Evolutionary conservation across 164 flowering plant genomes (phyloP), one percentile per base, ranked within the genome.

Genomic region (Hamamelis virginiana): DNA sequence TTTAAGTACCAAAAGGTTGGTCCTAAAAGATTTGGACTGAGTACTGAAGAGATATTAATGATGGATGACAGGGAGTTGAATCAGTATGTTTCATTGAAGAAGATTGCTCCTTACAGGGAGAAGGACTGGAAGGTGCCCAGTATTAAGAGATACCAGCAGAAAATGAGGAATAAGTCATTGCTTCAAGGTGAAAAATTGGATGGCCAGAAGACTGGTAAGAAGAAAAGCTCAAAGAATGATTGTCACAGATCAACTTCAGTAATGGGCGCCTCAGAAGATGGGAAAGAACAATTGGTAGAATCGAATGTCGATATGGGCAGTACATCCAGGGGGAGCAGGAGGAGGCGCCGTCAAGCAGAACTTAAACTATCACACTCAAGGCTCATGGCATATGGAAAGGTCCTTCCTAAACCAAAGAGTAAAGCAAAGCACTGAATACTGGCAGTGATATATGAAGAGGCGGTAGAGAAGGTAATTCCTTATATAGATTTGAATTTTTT

Each of bases 51-150:
- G 72, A 57, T 93, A n/a, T 59, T 93, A n/a, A 19, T 33, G 74
- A n/a, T 83, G 76, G 94, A 93, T 69, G 97, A 91, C 27, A 84
- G 78, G 71, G 98, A n/a, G n/a, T n/a, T n/a, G n/a, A n/a, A n/a
- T n/a, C n/a, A n/a, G n/a, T n/a, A n/a, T n/a, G n/a, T n/a, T n/a
- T n/a, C n/a, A n/a, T n/a, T n/a, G n/a, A n/a, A n/a, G n/a, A n/a
- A n/a, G n/a, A n/a, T n/a, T n/a, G n/a, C n/a, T n/a, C n/a, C n/a
- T n/a, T n/a, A n/a, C n/a, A n/a, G n/a, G n/a, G n/a, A n/a, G n/a
- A n/a, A 90, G 22, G 78, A 90, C 95, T 55, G n/a, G n/a, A n/a
- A n/a, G n/a, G n/a, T n/a, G n/a, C n/a, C n/a, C n/a, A n/a, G n/a
- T n/a, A n/a, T n/a, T 91, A 83, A 80, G 80, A 80, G 82, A 58